Base-by-base conservation (phyloP, 73 alveolate genomes). In the Paraurostyla sp. region DNA sequence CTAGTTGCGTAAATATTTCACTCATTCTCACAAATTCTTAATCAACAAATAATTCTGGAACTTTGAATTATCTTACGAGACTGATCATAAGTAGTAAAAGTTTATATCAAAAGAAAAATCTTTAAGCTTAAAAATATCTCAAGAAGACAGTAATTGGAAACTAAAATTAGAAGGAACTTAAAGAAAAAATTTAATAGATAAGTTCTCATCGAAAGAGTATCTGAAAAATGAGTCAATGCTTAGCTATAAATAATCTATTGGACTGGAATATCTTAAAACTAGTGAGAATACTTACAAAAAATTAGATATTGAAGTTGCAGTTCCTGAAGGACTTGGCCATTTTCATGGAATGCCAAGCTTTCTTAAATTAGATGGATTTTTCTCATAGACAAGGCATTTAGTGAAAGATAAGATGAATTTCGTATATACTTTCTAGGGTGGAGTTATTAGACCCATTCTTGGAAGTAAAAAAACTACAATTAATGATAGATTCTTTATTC, bases 91-190 rank as follows among this genome's bases (percentile, higher is more conserved):
- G 33, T 23, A 78, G 60, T 40, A 56, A 6, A 78, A 78, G 62
- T 78, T 52, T 54, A 54, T 54, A 15, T 18, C 89, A 51, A 78
- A 54, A 54, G 89, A 78, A 60, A 78, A 78, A 51, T 51, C 80
- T 35, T 78, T 52, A 1, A 51, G 32, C 18, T 51, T 78, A 2
- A 78, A 49, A 35, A 29, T 52, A 51, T 76, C 65, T 4, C 58
- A n/a, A 2, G 29, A 23, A 32, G 76, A 13, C 22, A 11, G 57
- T 6, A 25, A 50, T 52, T 78, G 76, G 80, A 36, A 40, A 48
- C 25, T 78, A 32, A 78, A 54, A 54, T 78, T 78, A 11, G 89
- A 78, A 13, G 50, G 80, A 16, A 78, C 76, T 13, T 38, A 40
- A 11, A 50, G 89, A n/a, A 78, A 78, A 36, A 78, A 78, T 38